Percentiles rank a stretch among this genome's conserved stretches.
Evolutionary conservation across 228 moss, liverwort and hornwort genomes (phyloP).

Genomic region (Sphagnum fallax): DNA sequence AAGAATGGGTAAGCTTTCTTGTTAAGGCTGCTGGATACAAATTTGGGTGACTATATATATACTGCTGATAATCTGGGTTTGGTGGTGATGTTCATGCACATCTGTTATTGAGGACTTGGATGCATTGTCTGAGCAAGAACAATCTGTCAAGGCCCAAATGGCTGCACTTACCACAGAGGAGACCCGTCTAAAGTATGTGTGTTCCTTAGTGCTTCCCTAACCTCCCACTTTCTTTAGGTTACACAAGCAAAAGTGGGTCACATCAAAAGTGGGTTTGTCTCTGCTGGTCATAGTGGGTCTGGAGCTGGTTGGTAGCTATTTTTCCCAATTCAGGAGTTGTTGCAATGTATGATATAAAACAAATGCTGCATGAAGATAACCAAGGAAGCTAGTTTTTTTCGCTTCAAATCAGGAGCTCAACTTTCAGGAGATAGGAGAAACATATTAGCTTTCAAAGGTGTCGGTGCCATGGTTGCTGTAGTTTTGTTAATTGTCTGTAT

Average conservation of each 20-base stretch:
- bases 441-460: neutral
- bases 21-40: neutral
- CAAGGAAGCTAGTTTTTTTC: too few species aligned
- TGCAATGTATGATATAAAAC: too few species aligned
- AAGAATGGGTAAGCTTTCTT: neutral
- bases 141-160: constrained; percentile 36
- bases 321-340: neutral
- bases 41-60: neutral
- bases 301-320: neutral
- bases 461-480: neutral
- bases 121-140: constrained; percentile 40
- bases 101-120: constrained; percentile 45
- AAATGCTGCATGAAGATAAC: too few species aligned
- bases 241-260: neutral
- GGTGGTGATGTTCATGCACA: constrained; percentile 22
- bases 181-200: constrained; percentile 29
- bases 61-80: constrained; percentile 13
- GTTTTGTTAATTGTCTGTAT: neutral
- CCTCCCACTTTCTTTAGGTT: neutral
- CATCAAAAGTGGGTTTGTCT: neutral
- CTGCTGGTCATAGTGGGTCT: neutral
- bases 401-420: neutral
- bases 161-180: constrained; percentile 30
- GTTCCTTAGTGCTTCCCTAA: constrained; percentile 9
- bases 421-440: neutral